Percentiles rank a stretch among this genome's conserved stretches.
phyloP scores from a whole-genome alignment of 208 protist species.

The Leishmania guyanensis region DNA sequence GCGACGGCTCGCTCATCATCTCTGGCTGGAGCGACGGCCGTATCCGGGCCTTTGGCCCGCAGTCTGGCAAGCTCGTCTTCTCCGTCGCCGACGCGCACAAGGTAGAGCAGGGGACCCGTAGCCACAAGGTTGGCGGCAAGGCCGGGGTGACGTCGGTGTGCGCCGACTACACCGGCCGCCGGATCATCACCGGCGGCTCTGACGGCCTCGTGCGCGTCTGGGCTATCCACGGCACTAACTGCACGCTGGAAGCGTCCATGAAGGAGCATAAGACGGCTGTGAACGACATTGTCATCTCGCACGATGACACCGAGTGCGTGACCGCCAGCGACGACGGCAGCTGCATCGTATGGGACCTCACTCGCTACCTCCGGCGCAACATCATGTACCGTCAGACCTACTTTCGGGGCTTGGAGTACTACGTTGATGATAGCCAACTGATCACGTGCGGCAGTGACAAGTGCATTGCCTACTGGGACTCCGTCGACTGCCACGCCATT shows the following conservation, averaged over 20 bases:
- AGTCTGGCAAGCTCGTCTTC: constrained; percentile 95
- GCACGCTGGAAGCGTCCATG: constrained; percentile 93
- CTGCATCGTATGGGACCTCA: constrained; percentile 96
- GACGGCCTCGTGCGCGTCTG: constrained; percentile 95
- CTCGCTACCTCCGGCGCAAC: constrained; percentile 90
- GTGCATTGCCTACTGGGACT: constrained; percentile 96
- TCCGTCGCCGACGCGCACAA: constrained; percentile 97
- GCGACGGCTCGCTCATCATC: constrained; percentile 92
- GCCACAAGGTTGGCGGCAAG: constrained; percentile 45
- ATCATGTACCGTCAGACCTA: constrained; percentile 96
- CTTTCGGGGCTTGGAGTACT: constrained; percentile 93
- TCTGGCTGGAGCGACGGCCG: constrained; percentile 96
- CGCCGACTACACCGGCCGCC: constrained; percentile 59
- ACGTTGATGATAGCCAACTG: constrained; percentile 94
- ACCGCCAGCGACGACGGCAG: constrained; percentile 94
- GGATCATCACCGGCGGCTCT: constrained; percentile 91
- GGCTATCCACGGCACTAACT: constrained; percentile 64
- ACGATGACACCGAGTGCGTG: constrained; percentile 94
- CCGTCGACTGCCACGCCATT: constrained; percentile 93
- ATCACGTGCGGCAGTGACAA: constrained; percentile 94
- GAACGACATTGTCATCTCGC: constrained; percentile 83
- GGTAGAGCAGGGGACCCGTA: constrained; percentile 59
- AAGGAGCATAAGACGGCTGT: constrained; percentile 96
- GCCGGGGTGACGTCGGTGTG: constrained; percentile 93
- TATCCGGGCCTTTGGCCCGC: constrained; percentile 94